A percentile compares a stretch with the other conserved stretches of the same genome.
These are phyloP conservation scores for Plasmodium gonderi DNA, from an alignment of 169 alveolate genomes.

Conservation along the genomic window DNA sequence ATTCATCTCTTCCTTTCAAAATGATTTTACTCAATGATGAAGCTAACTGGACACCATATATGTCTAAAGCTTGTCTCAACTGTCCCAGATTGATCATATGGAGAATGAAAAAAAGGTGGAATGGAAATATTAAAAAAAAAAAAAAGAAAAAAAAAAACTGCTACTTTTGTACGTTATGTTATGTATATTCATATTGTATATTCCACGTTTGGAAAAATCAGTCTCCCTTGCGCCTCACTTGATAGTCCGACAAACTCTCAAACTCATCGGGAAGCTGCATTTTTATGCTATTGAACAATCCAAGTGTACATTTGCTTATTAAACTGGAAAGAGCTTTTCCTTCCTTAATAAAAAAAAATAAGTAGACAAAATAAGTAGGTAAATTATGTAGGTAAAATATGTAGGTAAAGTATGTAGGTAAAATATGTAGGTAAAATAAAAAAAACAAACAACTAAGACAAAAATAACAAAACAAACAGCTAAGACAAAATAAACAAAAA, in stretches of 20 bases:
- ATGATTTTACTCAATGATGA: slow-evolving; percentile 75
- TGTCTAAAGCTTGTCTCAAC: slow-evolving; percentile 71
- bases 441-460: too few species aligned
- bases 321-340: slow-evolving; percentile 62
- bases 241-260: slow-evolving; percentile 70
- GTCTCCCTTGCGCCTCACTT: too few species aligned
- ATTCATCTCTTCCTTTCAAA: slow-evolving; percentile 65
- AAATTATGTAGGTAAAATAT: too few species aligned
- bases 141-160: neutral
- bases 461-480: too few species aligned
- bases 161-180: neutral
- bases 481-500: too few species aligned
- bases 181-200: neutral
- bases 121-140: too few species aligned
- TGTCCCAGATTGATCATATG: neutral
- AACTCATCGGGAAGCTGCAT: slow-evolving; percentile 52
- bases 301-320: slow-evolving; percentile 32
- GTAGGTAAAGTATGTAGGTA: too few species aligned
- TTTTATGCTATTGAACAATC: slow-evolving; percentile 42
- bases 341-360: slow-evolving; percentile 34
- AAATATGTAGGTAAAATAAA: neutral
- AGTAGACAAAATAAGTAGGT: neutral
- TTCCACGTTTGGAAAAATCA: neutral
- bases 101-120: too few species aligned
- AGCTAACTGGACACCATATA: slow-evolving; percentile 72